Percentiles rank a stretch among this genome's conserved stretches.
Evolutionary conservation across 495 filamentous ascomycete species (phyloP).

Genomic region (Penicillium odoratum): DNA sequence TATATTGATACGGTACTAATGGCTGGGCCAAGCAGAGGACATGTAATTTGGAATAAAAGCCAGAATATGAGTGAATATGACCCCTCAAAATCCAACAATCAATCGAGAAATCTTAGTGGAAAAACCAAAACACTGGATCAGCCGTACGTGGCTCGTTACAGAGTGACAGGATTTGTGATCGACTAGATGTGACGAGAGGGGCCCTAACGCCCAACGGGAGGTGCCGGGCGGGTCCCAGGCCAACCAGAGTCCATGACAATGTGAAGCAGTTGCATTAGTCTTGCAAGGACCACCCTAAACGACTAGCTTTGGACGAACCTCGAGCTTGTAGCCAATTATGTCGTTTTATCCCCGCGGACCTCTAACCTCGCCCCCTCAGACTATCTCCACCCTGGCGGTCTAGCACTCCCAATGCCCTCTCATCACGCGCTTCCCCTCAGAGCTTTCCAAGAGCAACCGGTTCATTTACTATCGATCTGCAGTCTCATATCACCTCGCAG

Average conservation of each 20-base stretch:
- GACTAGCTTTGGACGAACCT: constrained; percentile 16
- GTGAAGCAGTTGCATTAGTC: constrained; percentile 35
- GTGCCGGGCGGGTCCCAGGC: constrained; percentile 25
- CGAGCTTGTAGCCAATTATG: constrained; percentile 22
- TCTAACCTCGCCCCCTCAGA: constrained; percentile 13
- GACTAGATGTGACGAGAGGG: constrained; percentile 25
- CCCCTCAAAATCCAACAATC: neutral
- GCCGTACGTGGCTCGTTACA: neutral
- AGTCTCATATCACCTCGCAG: constrained; percentile 7
- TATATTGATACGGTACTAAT: neutral
- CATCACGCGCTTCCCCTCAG: constrained; percentile 13
- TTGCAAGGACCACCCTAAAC: constrained; percentile 9
- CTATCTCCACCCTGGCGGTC: constrained; percentile 12
- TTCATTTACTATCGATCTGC: constrained; percentile 12
- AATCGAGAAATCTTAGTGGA: neutral
- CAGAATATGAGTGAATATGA: neutral
- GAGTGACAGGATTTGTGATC: constrained; percentile 7
- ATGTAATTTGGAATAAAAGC: neutral
- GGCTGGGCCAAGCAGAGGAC: neutral
- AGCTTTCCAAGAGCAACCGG: neutral
- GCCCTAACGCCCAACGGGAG: constrained; percentile 28
- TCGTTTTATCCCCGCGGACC: constrained; percentile 13
- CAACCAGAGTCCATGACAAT: constrained; percentile 22
- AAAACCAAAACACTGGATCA: neutral
- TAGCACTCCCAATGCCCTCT: constrained; percentile 5